Evolutionary conservation across 768 basidiomycete species (phyloP).

Genomic region (Boletus reticuloceps): DNA sequence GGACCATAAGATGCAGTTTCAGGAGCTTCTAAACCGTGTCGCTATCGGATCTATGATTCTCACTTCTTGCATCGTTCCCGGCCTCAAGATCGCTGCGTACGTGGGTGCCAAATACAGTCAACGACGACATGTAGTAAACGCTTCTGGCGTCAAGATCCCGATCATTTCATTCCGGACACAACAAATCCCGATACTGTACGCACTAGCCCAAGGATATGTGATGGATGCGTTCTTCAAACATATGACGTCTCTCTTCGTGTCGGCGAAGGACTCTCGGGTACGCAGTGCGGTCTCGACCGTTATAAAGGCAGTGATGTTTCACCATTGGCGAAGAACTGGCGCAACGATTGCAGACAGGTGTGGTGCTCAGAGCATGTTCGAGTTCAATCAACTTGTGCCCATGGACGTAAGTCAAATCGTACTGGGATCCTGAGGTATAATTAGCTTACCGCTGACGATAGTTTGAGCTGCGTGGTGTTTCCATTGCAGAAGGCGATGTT

Average conservation of each 20-base stretch:
- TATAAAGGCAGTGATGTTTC: background rate
- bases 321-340: background rate
- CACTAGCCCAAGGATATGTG: background rate
- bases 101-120: background rate
- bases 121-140: background rate
- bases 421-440: background rate
- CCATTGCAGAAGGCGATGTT: background rate
- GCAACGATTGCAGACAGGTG: background rate
- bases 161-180: background rate
- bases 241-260: background rate
- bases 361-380: background rate
- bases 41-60: background rate
- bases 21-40: background rate
- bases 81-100: background rate
- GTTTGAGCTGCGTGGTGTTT: background rate
- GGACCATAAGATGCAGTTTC: background rate
- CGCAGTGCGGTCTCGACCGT: background rate
- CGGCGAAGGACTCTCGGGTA: background rate
- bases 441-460: background rate
- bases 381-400: background rate
- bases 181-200: background rate
- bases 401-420: background rate
- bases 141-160: background rate
- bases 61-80: background rate
- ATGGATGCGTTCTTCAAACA: background rate